These are phyloP conservation scores for Talaromyces pinophilus DNA, from an alignment of 2,329 filamentous ascomycete species.

Conservation along the genomic window DNA sequence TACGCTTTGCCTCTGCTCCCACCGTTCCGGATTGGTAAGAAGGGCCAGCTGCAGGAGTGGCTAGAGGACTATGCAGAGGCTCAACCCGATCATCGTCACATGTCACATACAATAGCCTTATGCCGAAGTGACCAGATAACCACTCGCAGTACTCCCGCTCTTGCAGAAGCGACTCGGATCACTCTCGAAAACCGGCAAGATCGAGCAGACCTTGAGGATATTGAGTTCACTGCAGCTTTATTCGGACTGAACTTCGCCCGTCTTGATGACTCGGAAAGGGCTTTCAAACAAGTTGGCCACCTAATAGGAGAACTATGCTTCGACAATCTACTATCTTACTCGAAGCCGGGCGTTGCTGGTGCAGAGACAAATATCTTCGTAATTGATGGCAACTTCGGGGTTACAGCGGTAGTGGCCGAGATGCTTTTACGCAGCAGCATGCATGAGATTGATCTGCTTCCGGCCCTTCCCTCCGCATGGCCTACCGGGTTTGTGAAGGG, in stretches of 20 bases:
- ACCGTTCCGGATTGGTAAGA: slow-evolving; percentile 3
- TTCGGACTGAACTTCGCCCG: slow-evolving; percentile 2
- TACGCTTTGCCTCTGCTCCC: neutral
- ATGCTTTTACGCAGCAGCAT: slow-evolving; percentile 1
- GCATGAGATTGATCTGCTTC: slow-evolving; percentile 11
- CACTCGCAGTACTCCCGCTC: neutral
- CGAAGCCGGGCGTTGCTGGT: slow-evolving; percentile 7
- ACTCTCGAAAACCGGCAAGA: neutral
- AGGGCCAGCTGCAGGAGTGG: slow-evolving; percentile 10
- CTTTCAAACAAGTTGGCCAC: slow-evolving; percentile 6
- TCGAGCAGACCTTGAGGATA: neutral
- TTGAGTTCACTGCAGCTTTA: slow-evolving; percentile 11
- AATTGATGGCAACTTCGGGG: slow-evolving; percentile 8
- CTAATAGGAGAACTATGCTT: slow-evolving; percentile 2
- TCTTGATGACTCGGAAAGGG: neutral
- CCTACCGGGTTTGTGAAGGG: neutral
- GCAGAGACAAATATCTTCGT: slow-evolving; percentile 13
- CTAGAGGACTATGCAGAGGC: slow-evolving; percentile 2
- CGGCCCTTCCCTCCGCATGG: neutral
- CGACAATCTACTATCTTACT: slow-evolving; percentile 6
- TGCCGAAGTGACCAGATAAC: slow-evolving; percentile 5
- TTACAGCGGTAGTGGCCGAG: neutral
- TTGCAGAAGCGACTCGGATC: neutral
- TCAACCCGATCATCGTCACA: slow-evolving; percentile 6
- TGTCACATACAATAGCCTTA: slow-evolving; percentile 11